phyloP scores from a whole-genome alignment of 73 alveolate genomes.

The Paramecium primaurelia region DNA sequence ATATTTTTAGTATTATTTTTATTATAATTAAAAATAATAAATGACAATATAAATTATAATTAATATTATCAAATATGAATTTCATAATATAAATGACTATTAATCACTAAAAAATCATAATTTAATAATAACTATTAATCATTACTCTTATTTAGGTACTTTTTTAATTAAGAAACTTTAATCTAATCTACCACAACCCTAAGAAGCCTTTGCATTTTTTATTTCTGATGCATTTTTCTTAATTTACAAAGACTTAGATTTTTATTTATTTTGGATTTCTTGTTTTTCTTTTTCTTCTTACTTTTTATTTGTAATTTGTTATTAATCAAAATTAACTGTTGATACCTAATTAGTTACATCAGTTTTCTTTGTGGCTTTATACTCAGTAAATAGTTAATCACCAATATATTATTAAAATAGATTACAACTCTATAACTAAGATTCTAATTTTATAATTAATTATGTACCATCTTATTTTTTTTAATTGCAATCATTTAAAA shows the following conservation, averaged over 20 bases:
- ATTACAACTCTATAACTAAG: neutral
- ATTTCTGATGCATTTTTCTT: neutral
- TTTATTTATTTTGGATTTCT: neutral
- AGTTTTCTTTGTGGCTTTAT: neutral
- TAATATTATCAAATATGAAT: neutral
- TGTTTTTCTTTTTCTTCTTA: too few species aligned
- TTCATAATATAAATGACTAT: neutral
- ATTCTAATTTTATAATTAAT: neutral
- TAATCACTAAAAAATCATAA: neutral
- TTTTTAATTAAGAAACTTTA: neutral
- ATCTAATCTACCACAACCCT: neutral
- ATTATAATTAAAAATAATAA: neutral
- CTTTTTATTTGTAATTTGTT: too few species aligned
- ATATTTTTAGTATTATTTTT: neutral
- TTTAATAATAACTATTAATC: neutral
- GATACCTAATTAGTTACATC: neutral
- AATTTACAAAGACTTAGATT: neutral
- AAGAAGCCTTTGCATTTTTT: neutral
- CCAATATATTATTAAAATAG: neutral
- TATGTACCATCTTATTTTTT: neutral
- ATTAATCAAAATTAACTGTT: too few species aligned
- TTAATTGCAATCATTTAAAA: neutral
- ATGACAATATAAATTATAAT: neutral
- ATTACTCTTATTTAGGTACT: neutral
- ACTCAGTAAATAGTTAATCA: neutral